Conservation (phyloP, 139 green algal genomes). For the Micractinium sp. region DNA sequence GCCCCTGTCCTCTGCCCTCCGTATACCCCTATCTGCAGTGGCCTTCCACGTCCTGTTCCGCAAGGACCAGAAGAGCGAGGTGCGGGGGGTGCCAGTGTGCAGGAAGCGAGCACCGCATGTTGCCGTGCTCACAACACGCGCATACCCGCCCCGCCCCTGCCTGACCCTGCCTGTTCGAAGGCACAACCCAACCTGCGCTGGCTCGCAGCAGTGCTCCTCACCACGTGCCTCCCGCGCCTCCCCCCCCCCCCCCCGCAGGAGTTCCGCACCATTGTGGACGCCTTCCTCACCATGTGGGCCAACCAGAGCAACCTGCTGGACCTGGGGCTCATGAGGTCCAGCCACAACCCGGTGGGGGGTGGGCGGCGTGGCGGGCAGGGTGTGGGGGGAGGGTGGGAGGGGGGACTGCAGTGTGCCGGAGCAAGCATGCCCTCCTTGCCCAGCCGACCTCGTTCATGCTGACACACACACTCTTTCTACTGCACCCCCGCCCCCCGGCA, state of each 20-base stretch:
- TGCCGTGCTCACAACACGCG: too few relatives aligned
- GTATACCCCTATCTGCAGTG: background rate
- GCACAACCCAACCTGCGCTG: background rate
- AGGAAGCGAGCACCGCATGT: background rate
- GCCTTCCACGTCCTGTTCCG: slow-evolving; percentile 67
- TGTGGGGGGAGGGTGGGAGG: too few relatives aligned
- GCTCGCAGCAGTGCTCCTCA: background rate
- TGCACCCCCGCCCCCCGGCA: background rate
- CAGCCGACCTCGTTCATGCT: too few relatives aligned
- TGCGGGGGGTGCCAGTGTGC: background rate
- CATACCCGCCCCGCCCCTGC: background rate
- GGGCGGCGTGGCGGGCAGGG: too few relatives aligned
- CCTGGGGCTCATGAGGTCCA: slow-evolving; percentile 19
- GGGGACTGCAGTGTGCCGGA: too few relatives aligned
- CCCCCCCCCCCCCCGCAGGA: background rate
- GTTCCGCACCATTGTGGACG: slow-evolving; percentile 1
- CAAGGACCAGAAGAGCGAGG: slow-evolving; percentile 41
- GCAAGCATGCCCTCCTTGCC: too few relatives aligned
- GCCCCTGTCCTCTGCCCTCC: background rate
- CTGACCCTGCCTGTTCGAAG: background rate
- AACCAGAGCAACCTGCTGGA: slow-evolving; percentile 28
- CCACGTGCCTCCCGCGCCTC: background rate
- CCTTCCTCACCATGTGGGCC: slow-evolving; percentile 41
- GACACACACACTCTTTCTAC: background rate
- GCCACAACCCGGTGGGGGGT: slow-evolving; percentile 17